Base-by-base conservation (phyloP, 108 stramenopile species). In the Fistulifera solaris region DNA sequence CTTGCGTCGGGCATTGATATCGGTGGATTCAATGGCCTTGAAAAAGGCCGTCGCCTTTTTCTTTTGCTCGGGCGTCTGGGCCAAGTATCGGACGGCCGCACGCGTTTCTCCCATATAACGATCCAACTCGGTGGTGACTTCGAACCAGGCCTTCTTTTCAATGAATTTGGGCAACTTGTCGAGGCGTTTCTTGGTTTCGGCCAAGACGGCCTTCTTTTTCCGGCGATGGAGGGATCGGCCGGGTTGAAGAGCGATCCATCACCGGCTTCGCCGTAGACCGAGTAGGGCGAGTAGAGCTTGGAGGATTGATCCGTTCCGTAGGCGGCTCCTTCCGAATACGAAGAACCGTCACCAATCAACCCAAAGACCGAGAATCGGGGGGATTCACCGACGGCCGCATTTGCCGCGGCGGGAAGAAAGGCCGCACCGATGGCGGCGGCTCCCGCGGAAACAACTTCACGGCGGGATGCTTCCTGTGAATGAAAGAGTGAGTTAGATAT, bases 51-150 rank as follows among this genome's bases (percentile, higher is more conserved):
- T 68, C 52, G 89, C 89, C 46, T 64, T 58, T 27, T 76, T 56
- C 76, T 87, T 82, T 56, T 85, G 81, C 46, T 70, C 66, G 25
- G 59, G 44, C 24, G 72, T 66, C 40, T 49, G 75, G 57, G 85
- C 80, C 72, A 91, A 84, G 44, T 62, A 65, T 39, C 59, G 64
- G 66, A 83, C 72, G 61, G 89, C 85, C 28, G 71, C 76, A 72
- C 89, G 89, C 64, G 89, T 91, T 61, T 91, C 89, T 73, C 86
- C 84, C 89, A 91, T 91, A 83, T 85, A 91, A 58, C 89, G 85
- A 68, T 68, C 72, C 63, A 91, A 74, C 65, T 91, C 89, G 51
- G 75, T 68, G 41, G 58, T 73, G 58, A 91, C 89, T 42, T 91
- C 76, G 83, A 77, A 87, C 89, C 89, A 91, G 64, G 86, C 58